Conservation (phyloP, 208 protist genomes). For the Crithidia thermophila region DNA sequence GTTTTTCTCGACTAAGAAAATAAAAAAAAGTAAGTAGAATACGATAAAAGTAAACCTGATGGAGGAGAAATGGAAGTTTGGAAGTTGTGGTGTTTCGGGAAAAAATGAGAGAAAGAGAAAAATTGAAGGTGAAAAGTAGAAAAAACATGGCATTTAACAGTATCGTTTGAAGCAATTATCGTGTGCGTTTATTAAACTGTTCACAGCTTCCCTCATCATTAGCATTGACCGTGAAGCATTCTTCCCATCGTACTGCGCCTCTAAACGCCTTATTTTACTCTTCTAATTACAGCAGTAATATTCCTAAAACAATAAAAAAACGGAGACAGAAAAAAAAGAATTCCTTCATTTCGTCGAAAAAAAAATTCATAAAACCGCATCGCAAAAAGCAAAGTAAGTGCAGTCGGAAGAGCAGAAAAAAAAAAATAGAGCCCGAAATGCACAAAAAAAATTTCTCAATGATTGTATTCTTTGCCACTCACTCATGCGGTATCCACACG, state of each 20-base stretch:
- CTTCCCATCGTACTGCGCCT: too few relatives aligned
- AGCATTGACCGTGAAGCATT: too few relatives aligned
- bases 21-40: too few relatives aligned
- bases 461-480: neutral
- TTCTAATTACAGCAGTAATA: too few relatives aligned
- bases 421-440: neutral
- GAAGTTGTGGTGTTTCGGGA: neutral
- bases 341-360: too few relatives aligned
- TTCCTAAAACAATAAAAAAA: neutral
- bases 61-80: neutral
- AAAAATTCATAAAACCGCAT: too few relatives aligned
- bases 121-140: neutral
- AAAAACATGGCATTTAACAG: neutral
- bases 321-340: neutral
- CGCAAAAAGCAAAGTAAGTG: too few relatives aligned
- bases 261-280: too few relatives aligned
- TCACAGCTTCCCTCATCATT: too few relatives aligned
- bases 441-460: neutral
- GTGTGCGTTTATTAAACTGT: too few relatives aligned
- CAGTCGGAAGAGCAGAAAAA: neutral
- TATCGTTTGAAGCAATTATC: too few relatives aligned
- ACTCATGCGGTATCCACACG: constrained; percentile 18
- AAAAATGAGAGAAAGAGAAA: constrained; percentile 13
- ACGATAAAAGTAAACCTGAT: constrained; percentile 2
- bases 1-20: too few relatives aligned